Base-by-base conservation (phyloP, 768 basidiomycete genomes). In the Pisolithus albus region DNA sequence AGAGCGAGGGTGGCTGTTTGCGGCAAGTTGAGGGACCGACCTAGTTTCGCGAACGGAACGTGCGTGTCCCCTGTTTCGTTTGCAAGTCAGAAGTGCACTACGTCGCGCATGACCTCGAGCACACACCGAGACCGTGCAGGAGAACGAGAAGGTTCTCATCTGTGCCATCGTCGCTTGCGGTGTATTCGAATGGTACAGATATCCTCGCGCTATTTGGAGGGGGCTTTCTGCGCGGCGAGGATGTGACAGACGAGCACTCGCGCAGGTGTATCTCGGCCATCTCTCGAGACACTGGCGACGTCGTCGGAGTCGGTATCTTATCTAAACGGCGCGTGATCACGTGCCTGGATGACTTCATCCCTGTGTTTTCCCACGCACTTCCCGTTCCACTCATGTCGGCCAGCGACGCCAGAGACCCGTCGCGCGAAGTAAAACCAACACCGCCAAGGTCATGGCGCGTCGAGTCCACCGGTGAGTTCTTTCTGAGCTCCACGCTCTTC, bases 1-100 rank as follows among this genome's bases (percentile, higher is more conserved):
- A 95, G 63, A 1, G 88, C 78, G n/a, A 95, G 78, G 1, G 81
- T 75, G 2, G 92, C 90, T 0, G 93, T 95, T 64, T 94, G 92
- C 0, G 92, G 93, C n/a, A 96, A 78, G 57, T 81, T 87, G 44
- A 96, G 67, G 9, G 79, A 77, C 19, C 72, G 74, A 9, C 83
- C 91, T 6, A 96, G 79, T 49, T 82, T 81, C 30, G 76, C 72
- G 64, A 96, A 95, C 1, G 91, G 89, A 3, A 70, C 43, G 53
- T 86, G 82, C 0, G 85, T 91, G 68, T 95, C 92, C 23, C 92
- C 92, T 93, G 56, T 43, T 34, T 7, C 24, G 19, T 16, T 40
- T 16, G 16, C 41, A n/a, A 18, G 26, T 26, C 24, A 13, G 15
- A 42, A 30, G 46, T 36, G 44, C 36, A 58, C 28, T 40, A 26